Percentiles rank a stretch among this genome's conserved stretches.
phyloP scores from a whole-genome alignment of 2,329 filamentous ascomycete species.

The Pseudocercospora crystallina region DNA sequence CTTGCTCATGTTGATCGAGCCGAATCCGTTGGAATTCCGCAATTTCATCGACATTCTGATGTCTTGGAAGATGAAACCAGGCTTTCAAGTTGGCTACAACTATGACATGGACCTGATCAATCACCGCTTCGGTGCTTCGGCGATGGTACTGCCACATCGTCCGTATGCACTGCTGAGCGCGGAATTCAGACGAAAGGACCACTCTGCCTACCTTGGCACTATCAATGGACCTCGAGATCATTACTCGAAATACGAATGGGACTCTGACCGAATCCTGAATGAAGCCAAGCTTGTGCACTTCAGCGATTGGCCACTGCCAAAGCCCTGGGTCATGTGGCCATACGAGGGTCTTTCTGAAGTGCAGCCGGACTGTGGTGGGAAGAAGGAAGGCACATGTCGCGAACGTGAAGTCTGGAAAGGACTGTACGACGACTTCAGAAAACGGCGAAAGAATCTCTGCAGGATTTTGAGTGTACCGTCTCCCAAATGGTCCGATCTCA shows the following conservation, averaged over 20 bases:
- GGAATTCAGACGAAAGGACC: conserved; percentile 60
- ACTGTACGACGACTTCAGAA: conserved; percentile 47
- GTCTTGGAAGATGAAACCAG: conserved; percentile 42
- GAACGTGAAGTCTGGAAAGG: conserved; percentile 47
- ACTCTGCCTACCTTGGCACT: conserved; percentile 55
- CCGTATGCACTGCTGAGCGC: conserved; percentile 62
- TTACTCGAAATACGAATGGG: conserved; percentile 54
- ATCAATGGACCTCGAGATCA: conserved; percentile 40
- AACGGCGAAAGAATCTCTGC: conserved; percentile 43
- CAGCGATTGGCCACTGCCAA: conserved; percentile 69
- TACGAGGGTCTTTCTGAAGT: conserved; percentile 42
- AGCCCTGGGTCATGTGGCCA: conserved; percentile 59
- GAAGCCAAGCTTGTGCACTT: conserved; percentile 70
- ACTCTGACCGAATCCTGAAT: conserved; percentile 54
- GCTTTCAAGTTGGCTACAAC: conserved; percentile 34
- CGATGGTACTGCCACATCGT: conserved; percentile 65
- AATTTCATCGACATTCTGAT: conserved; percentile 39
- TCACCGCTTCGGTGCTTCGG: conserved; percentile 58
- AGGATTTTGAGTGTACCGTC: conserved; percentile 31
- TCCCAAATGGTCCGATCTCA: conserved; percentile 30
- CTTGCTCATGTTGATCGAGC: conserved; percentile 63
- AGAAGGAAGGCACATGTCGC: conserved; percentile 23
- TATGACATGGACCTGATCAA: conserved; percentile 54
- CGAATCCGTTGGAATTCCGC: conserved; percentile 55
- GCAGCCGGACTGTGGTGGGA: conserved; percentile 45